phyloP scores from a whole-genome alignment of 805 yeast species.

The Monosporozyma solicola region DNA sequence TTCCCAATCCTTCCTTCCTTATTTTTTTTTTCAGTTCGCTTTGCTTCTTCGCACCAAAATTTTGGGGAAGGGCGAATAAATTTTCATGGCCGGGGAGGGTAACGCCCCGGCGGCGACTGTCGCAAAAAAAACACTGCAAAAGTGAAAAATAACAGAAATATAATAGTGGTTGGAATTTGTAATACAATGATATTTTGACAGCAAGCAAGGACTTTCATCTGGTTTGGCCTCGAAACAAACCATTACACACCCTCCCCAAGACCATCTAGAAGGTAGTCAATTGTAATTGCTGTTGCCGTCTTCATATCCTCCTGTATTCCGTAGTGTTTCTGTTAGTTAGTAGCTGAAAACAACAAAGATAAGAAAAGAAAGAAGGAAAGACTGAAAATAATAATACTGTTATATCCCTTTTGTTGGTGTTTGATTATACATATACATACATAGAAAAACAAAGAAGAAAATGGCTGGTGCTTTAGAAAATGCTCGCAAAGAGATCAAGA shows the following conservation, averaged over 20 bases:
- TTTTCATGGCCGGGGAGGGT: not conserved
- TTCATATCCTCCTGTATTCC: not conserved
- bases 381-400: too few relatives aligned
- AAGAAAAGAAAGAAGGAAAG: too few relatives aligned
- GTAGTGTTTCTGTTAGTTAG: not conserved
- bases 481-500: conserved; percentile 89
- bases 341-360: not conserved
- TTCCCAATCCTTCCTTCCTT: not conserved
- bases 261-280: not conserved
- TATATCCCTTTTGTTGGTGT: not conserved
- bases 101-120: not conserved
- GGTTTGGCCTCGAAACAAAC: not conserved
- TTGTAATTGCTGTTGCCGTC: not conserved
- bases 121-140: not conserved
- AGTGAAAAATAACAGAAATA: not conserved
- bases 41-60: not conserved
- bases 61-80: not conserved
- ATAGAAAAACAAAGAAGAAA: not conserved
- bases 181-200: not conserved
- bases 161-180: not conserved
- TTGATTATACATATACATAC: not conserved
- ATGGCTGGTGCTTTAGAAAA: conserved; percentile 95
- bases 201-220: not conserved
- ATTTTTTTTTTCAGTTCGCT: not conserved
- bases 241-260: not conserved